Conservation (phyloP, 2,329 filamentous ascomycete genomes). For the Arthroderma sp. region DNA sequence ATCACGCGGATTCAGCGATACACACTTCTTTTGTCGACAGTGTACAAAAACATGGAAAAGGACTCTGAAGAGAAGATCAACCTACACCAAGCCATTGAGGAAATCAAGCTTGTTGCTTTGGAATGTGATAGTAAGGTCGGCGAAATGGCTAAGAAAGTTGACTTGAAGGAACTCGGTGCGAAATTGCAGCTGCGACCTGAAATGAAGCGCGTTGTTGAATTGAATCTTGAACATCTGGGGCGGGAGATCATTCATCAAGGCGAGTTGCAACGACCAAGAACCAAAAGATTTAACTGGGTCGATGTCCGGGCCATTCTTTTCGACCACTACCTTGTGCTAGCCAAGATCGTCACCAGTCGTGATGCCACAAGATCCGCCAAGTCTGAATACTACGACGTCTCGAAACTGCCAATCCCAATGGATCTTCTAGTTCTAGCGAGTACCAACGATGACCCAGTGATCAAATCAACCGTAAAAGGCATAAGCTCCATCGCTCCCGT, state of each 20-base stretch:
- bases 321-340: constrained; percentile 88
- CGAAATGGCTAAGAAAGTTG: constrained; percentile 82
- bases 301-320: constrained; percentile 90
- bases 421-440: constrained; percentile 86
- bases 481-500: constrained; percentile 47
- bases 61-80: constrained; percentile 87
- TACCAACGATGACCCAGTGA: constrained; percentile 77
- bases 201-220: constrained; percentile 66
- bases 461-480: constrained; percentile 63
- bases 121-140: constrained; percentile 89
- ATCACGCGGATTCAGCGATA: constrained; percentile 90
- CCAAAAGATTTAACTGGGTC: constrained; percentile 80
- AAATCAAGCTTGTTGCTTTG: constrained; percentile 76
- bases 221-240: constrained; percentile 89
- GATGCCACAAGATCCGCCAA: constrained; percentile 61
- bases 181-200: constrained; percentile 77
- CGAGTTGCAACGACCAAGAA: constrained; percentile 77
- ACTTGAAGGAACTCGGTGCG: constrained; percentile 67
- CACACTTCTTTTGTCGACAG: constrained; percentile 65
- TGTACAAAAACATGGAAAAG: constrained; percentile 67
- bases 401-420: constrained; percentile 91
- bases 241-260: constrained; percentile 80
- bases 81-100: constrained; percentile 68
- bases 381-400: constrained; percentile 79
- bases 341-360: constrained; percentile 58